Percentiles rank a stretch among this genome's conserved stretches.
Evolutionary conservation across 345 rosid genomes (phyloP).

Genomic region (Heritiera fomes): DNA sequence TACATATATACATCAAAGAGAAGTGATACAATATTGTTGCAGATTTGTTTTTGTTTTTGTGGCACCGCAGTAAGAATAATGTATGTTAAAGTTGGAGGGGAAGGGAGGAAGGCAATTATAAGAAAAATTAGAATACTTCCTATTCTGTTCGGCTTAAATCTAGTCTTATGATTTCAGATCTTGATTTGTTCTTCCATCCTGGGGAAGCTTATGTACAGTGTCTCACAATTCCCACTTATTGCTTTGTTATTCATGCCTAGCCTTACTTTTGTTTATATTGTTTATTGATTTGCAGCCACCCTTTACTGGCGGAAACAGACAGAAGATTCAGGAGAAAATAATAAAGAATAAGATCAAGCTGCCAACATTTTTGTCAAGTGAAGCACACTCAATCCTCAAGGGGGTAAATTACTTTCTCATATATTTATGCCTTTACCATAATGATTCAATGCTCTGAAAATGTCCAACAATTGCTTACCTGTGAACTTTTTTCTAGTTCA

Average conservation of each 20-base stretch:
- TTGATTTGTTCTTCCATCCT: background rate
- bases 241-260: slow-evolving; percentile 3
- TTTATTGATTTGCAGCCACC: slow-evolving; percentile 45
- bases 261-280: background rate
- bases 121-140: background rate
- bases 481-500: background rate
- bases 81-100: background rate
- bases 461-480: background rate
- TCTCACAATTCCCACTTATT: background rate
- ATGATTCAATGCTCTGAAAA: slow-evolving; percentile 10
- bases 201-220: too few species aligned
- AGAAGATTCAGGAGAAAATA: slow-evolving; percentile 52
- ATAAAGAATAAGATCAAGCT: slow-evolving; percentile 50
- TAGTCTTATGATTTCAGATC: background rate
- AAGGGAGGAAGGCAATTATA: background rate
- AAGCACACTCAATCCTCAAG: slow-evolving; percentile 49
- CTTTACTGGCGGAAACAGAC: slow-evolving; percentile 46
- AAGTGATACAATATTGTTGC: background rate
- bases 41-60: background rate
- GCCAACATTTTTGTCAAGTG: slow-evolving; percentile 47
- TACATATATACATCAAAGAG: background rate
- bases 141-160: background rate
- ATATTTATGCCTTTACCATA: background rate
- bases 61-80: background rate
- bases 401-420: slow-evolving; percentile 34